Evolutionary conservation across 169 alveolate species (phyloP), one percentile per base, ranked within the genome.

Genomic region (Cryptosporidium xiaoi): DNA sequence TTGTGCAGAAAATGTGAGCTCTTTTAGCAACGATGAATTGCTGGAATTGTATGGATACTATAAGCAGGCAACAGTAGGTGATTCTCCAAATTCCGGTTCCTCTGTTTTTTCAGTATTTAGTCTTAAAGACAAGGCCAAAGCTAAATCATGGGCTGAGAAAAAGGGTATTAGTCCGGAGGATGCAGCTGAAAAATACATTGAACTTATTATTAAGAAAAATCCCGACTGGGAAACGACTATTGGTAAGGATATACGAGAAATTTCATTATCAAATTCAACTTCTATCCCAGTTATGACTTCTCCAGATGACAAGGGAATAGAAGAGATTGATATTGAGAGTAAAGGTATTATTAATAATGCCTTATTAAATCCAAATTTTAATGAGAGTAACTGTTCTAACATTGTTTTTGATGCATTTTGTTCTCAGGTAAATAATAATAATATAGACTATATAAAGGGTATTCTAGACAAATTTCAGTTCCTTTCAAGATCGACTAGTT

Each of bases 21-120:
- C 62, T 29, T 77, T 92, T 51, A 69, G 93, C 16, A 92, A 92
- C 55, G 95, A 93, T 36, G 90, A 90, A 31, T 82, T 89, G 34
- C 87, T 94, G 34, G 83, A 90, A 55, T 55, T 95, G 29, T 95
- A 95, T 83, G 95, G 93, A 18, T 83, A 85, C 36, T 94, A 90
- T 82, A 93, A 93, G 50, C 94, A 95, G 92, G 96, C 94, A 2
- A 93, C 95, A 15, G 92, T 92, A 16, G 97, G 97, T 34, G 96
- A 95, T 77, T 66, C 90, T 83, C 92, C 91, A 7, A 62, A 56
- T 13, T 20, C 64, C 31, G 56, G 60, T 16, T 60, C 77, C 62
- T 91, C 91, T 7, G 91, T 92, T 51, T 95, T 96, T 40, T 95
- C 96, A 68, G 90, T 92, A 85, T 90, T 95, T 44, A 94, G 90